These are phyloP conservation scores for Fusarium sp. DNA, from an alignment of 2,329 filamentous ascomycete species.

Conservation along the genomic window DNA sequence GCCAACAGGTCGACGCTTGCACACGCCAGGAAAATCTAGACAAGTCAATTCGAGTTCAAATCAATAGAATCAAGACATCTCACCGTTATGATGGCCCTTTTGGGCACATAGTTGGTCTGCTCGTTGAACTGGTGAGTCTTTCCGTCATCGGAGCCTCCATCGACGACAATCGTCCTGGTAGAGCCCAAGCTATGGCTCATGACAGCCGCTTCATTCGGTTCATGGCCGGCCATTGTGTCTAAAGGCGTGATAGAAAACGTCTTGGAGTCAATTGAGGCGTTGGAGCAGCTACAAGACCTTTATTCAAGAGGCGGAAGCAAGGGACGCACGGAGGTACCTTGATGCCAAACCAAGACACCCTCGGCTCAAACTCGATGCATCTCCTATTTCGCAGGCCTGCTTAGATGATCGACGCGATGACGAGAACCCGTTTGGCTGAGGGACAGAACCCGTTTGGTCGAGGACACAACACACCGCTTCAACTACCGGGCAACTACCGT, in stretches of 20 bases:
- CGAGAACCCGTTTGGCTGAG: slow-evolving; percentile 25
- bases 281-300: slow-evolving; percentile 1
- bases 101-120: slow-evolving; percentile 67
- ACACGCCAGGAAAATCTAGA: slow-evolving; percentile 67
- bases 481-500: slow-evolving; percentile 11
- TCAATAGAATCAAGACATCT: not conserved
- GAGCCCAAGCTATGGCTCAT: slow-evolving; percentile 19
- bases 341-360: not conserved
- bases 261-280: not conserved
- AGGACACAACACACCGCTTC: slow-evolving; percentile 9
- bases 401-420: slow-evolving; percentile 14
- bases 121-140: slow-evolving; percentile 59
- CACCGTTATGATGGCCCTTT: slow-evolving; percentile 63
- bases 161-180: slow-evolving; percentile 4
- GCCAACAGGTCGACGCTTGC: slow-evolving; percentile 66
- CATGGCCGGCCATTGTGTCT: not conserved
- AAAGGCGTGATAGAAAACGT: not conserved
- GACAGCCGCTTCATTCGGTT: not conserved
- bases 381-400: not conserved
- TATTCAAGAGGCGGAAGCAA: not conserved
- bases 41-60: slow-evolving; percentile 12
- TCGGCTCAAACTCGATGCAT: not conserved
- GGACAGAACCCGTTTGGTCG: slow-evolving; percentile 26
- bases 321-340: not conserved
- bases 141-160: slow-evolving; percentile 26